Conservation (phyloP, 805 yeast genomes). For the Candida tallmaniae region DNA sequence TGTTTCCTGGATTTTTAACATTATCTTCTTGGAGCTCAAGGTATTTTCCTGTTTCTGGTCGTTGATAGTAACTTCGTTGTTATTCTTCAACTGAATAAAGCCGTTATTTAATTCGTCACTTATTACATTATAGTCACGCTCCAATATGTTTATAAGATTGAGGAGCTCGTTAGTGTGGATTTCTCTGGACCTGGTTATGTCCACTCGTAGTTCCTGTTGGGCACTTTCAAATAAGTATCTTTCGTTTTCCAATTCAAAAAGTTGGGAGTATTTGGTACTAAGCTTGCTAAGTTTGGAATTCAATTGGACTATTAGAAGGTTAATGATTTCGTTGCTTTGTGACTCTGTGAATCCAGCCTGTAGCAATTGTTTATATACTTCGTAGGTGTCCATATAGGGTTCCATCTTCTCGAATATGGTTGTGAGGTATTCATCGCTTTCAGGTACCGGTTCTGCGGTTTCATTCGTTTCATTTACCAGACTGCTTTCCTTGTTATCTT, state of each 20-base stretch:
- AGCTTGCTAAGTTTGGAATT: conserved; percentile 41
- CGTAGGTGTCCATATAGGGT: conserved; percentile 45
- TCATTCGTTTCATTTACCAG: too few relatives aligned
- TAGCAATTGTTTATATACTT: conserved; percentile 49
- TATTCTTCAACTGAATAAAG: conserved; percentile 57
- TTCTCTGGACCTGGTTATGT: conserved; percentile 69
- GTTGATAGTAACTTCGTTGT: conserved; percentile 75
- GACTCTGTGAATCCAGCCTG: conserved; percentile 54
- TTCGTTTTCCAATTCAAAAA: conserved; percentile 80
- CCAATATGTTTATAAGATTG: conserved; percentile 61
- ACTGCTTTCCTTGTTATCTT: too few relatives aligned
- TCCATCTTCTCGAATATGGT: conserved; percentile 54
- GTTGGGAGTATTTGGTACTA: conserved; percentile 44
- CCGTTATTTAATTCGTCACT: conserved; percentile 72
- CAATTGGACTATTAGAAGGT: conserved; percentile 40
- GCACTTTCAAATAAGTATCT: conserved; percentile 88
- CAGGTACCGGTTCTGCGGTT: too few relatives aligned
- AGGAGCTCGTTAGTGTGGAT: conserved; percentile 63
- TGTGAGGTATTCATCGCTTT: conserved; percentile 29
- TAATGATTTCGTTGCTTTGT: conserved; percentile 60
- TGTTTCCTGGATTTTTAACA: conserved; percentile 72
- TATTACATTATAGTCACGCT: conserved; percentile 65
- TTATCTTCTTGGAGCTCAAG: conserved; percentile 61
- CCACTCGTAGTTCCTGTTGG: conserved; percentile 78
- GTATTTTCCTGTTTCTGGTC: conserved; percentile 86